Evolutionary conservation across 441 rosid species (phyloP).

Genomic region (Gossypium davidsonii): DNA sequence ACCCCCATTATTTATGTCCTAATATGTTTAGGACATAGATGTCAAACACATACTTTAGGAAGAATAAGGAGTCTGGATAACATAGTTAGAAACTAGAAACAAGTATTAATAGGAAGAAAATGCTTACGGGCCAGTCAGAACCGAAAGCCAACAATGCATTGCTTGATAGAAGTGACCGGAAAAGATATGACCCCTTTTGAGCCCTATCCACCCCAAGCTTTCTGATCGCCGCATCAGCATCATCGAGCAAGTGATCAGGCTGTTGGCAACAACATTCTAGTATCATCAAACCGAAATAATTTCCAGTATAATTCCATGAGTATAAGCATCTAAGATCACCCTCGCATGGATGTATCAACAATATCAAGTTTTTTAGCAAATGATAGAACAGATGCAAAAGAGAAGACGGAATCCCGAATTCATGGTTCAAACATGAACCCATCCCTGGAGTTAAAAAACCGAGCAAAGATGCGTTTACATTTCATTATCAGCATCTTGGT

Average conservation of each 20-base stretch:
- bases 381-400: not conserved
- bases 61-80: not conserved
- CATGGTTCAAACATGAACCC: not conserved
- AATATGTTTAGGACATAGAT: not conserved
- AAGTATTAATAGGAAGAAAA: not conserved
- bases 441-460: not conserved
- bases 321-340: not conserved
- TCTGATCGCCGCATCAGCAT: constrained; percentile 61
- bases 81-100: not conserved
- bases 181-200: constrained; percentile 50
- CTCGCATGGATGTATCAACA: not conserved
- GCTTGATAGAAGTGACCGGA: constrained; percentile 49
- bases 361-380: not conserved
- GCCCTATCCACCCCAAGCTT: constrained; percentile 83
- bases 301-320: not conserved
- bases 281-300: constrained; percentile 6
- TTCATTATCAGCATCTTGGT: not conserved
- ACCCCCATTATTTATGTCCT: not conserved
- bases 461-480: not conserved
- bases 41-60: not conserved
- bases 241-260: constrained; percentile 90
- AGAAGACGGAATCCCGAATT: not conserved
- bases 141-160: constrained; percentile 68
- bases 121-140: constrained; percentile 91
- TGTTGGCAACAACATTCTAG: constrained; percentile 27